Base-by-base conservation (phyloP, 768 basidiomycete genomes). In the Boletus patriciae region DNA sequence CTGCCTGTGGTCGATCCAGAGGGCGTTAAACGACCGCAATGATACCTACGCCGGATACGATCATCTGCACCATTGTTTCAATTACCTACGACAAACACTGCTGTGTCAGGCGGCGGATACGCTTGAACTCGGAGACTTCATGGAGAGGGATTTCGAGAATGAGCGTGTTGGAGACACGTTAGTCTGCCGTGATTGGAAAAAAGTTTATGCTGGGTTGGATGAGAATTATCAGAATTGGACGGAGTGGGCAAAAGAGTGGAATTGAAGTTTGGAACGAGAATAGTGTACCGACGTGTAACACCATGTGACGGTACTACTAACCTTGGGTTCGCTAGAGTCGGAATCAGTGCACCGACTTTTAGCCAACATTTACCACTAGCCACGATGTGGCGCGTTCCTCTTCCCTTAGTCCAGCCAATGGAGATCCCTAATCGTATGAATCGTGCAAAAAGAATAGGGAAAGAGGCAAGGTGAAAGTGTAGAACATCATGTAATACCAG, bases 111-210 rank as follows among this genome's bases (percentile, higher is more conserved):
- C 60, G 9, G 60, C 50, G 42, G 60, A 61, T 9, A 52, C 49
- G 36, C 60, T 61, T 5, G 60, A 61, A 10, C 46, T 61, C 10
- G 60, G 60, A 11, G 60, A 61, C 46, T 61, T 62, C n/a, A 52
- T 61, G 60, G 50, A 57, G 41, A 56, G 9, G 29, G 50, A 62
- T 38, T 62, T 44, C 10, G 54, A 61, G 31, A 37, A 44, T 1
- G 50, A 61, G 1, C 46, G 50, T n/a, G 46, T 62, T 9, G 60
- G 60, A 15, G 60, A 61, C 40, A 61, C 54, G n/a, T 2, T 62
- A 33, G 50, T 62, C 10, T 61, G 60, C 31, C 54, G 36, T 1
- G 60, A 62, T 25, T 62, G 60, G 60, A 6, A 44, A 16, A 27
- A 33, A 12, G 54, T 51, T 15, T 61, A 61, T 19, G 16, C 9